Percentiles rank a stretch among this genome's conserved stretches.
Conservation (phyloP, 2,329 filamentous ascomycete species). For the Cylindrodendrum hubeiense region DNA sequence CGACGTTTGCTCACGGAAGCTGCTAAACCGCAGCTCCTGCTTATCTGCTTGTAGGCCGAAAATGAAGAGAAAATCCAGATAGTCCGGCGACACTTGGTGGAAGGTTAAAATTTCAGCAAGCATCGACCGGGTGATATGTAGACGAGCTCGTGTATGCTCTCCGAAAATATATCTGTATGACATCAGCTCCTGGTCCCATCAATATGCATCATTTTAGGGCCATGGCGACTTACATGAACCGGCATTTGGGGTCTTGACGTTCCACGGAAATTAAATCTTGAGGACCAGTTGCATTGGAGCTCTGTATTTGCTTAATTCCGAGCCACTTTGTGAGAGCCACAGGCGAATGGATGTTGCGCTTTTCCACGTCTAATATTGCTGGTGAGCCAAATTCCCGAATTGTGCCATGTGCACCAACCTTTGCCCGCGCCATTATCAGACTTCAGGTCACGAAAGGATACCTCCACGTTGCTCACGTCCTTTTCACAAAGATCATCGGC, state of each 20-base stretch:
- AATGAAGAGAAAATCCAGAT: conserved; percentile 11
- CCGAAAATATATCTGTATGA: conserved; percentile 5
- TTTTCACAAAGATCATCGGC: conserved; percentile 5
- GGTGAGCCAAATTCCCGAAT: too few relatives aligned
- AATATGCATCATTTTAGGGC: not conserved
- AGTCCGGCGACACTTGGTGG: conserved; percentile 15
- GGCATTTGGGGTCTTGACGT: conserved; percentile 11
- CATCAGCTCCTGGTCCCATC: not conserved
- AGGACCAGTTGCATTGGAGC: not conserved
- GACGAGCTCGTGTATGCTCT: not conserved
- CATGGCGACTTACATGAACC: conserved; percentile 7
- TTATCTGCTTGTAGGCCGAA: conserved; percentile 11
- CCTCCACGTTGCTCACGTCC: not conserved
- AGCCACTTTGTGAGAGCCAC: conserved; percentile 8
- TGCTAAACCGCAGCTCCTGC: conserved; percentile 13
- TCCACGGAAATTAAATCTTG: not conserved
- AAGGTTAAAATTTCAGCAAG: conserved; percentile 14
- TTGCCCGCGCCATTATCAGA: conserved; percentile 2
- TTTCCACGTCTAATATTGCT: not conserved
- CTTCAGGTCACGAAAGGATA: conserved; percentile 12
- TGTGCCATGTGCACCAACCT: not conserved
- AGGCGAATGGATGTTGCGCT: conserved; percentile 5
- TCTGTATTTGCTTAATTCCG: not conserved
- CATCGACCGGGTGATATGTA: conserved; percentile 7
- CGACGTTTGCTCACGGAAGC: conserved; percentile 13